Evolutionary conservation across 768 basidiomycete genomes (phyloP).

Genomic region (Botryobasidium botryosum): DNA sequence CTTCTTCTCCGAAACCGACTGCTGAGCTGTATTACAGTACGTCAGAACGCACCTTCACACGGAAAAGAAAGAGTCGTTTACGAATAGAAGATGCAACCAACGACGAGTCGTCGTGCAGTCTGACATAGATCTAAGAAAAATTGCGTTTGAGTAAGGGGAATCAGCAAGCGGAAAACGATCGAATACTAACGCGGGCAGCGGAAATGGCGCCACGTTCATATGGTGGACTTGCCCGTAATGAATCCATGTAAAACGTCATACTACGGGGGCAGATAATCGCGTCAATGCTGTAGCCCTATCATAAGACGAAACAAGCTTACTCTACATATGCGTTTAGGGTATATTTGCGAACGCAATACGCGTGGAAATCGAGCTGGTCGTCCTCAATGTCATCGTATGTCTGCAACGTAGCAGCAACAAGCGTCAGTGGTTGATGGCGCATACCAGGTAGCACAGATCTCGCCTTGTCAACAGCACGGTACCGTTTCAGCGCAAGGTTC

Average conservation of each 20-base stretch:
- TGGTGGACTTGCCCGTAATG: slow-evolving; percentile 53
- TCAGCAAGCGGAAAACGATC: slow-evolving; percentile 12
- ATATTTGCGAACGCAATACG: slow-evolving; percentile 79
- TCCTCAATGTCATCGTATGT: slow-evolving; percentile 78
- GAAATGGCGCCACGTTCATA: slow-evolving; percentile 59
- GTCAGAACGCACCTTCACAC: no score
- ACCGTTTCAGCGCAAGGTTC: slow-evolving; percentile 73
- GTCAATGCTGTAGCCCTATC: background rate
- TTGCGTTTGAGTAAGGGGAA: background rate
- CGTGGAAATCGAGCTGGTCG: slow-evolving; percentile 96
- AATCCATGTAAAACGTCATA: slow-evolving; percentile 30
- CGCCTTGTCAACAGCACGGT: slow-evolving; percentile 58
- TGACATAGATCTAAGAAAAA: slow-evolving; percentile 47
- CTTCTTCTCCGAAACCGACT: slow-evolving; percentile 50
- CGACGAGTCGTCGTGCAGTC: slow-evolving; percentile 52
- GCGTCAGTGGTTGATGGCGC: background rate
- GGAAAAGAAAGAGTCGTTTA: background rate
- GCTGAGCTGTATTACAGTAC: slow-evolving; percentile 14
- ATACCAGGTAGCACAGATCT: slow-evolving; percentile 11
- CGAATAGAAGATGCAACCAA: slow-evolving; percentile 23
- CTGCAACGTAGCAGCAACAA: slow-evolving; percentile 22
- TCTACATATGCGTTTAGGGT: slow-evolving; percentile 72
- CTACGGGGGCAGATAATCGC: background rate
- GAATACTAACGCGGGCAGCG: slow-evolving; percentile 40
- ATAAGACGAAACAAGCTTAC: slow-evolving; percentile 29